phyloP scores from a whole-genome alignment of 2,329 filamentous ascomycete species.

The Whalleya microplaca region DNA sequence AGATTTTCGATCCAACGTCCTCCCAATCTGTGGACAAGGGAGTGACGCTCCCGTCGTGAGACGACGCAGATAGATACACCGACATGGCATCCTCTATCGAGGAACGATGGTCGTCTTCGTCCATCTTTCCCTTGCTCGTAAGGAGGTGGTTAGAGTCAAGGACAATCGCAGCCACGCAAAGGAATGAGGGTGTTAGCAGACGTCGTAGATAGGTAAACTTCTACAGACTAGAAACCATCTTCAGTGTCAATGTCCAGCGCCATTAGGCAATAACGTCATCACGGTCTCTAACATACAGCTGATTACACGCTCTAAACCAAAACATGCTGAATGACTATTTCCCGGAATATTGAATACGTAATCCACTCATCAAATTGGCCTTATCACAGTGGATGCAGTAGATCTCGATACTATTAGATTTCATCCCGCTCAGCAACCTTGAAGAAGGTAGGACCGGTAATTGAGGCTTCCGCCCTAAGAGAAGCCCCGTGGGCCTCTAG shows the following conservation, averaged over 20 bases:
- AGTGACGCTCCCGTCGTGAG: constrained; percentile 13
- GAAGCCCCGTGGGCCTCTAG: not conserved
- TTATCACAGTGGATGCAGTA: not conserved
- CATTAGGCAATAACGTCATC: constrained; percentile 13
- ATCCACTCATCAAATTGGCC: not conserved
- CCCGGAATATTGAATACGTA: not conserved
- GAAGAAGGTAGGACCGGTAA: not conserved
- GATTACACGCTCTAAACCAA: not conserved
- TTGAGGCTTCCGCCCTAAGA: not conserved
- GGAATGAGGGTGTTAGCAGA: constrained; percentile 8
- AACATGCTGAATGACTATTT: not conserved
- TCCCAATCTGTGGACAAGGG: constrained; percentile 12
- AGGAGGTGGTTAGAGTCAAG: constrained; percentile 4
- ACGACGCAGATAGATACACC: constrained; percentile 12
- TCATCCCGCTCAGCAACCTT: not conserved
- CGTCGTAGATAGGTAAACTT: constrained; percentile 10
- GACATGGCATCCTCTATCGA: constrained; percentile 20
- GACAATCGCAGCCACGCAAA: constrained; percentile 7
- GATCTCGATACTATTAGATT: not conserved
- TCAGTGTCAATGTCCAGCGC: not conserved
- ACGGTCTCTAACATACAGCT: not conserved
- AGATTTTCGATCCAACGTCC: constrained; percentile 10
- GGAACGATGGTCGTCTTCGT: constrained; percentile 17
- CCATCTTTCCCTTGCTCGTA: constrained; percentile 14
- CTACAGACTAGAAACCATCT: not conserved